Conservation (phyloP, 345 rosid species). For the Stellera chamaejasme region DNA sequence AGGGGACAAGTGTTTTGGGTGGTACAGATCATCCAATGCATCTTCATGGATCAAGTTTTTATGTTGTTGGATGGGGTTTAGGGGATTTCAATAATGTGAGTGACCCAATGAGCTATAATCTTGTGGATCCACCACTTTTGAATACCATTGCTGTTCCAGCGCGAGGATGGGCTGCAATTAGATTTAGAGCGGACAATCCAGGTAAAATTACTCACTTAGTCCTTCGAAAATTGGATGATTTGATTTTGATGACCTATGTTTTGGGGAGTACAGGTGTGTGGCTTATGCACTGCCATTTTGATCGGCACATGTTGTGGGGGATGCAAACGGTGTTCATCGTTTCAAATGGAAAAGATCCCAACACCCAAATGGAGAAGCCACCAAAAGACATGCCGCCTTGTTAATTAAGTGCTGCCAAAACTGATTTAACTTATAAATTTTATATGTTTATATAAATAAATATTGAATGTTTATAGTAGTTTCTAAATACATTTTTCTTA, state of each 20-base stretch:
- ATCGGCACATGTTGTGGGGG: slow-evolving; percentile 38
- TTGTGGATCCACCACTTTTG: slow-evolving; percentile 16
- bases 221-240: background rate
- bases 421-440: no score
- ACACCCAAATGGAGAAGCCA: slow-evolving; percentile 20
- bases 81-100: slow-evolving; percentile 14
- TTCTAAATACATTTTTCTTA: no score
- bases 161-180: slow-evolving; percentile 14
- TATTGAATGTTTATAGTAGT: no score
- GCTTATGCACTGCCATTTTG: slow-evolving; percentile 38
- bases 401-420: background rate
- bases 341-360: slow-evolving; percentile 16
- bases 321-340: slow-evolving; percentile 31
- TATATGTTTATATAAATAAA: no score
- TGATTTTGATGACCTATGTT: background rate
- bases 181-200: slow-evolving; percentile 16
- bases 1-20: slow-evolving; percentile 8
- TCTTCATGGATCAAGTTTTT: slow-evolving; percentile 24
- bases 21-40: slow-evolving; percentile 21
- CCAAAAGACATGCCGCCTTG: slow-evolving; percentile 36
- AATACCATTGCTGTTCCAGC: slow-evolving; percentile 13
- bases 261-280: slow-evolving; percentile 6
- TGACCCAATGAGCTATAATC: slow-evolving; percentile 11
- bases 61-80: slow-evolving; percentile 13
- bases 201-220: slow-evolving; percentile 4